These are phyloP conservation scores for Eutrema yunnanense DNA, from an alignment of 345 rosid species.

Conservation along the genomic window DNA sequence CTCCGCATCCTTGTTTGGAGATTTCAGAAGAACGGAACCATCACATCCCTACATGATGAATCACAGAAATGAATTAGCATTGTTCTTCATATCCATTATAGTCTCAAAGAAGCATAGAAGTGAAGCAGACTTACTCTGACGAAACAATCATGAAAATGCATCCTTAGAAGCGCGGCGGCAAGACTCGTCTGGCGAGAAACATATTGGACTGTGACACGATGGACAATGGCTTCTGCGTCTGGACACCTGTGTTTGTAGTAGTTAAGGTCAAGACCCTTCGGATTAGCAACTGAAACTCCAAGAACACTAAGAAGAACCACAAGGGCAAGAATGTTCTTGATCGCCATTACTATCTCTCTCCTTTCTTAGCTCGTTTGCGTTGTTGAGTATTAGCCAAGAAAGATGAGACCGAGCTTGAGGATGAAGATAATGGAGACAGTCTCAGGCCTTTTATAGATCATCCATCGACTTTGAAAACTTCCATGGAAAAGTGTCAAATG, in stretches of 20 bases:
- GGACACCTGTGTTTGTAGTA: constrained; percentile 45
- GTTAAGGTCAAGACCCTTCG: constrained; percentile 18
- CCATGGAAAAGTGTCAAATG: constrained; percentile 14
- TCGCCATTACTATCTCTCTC: constrained; percentile 26
- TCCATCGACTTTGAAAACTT: constrained; percentile 18
- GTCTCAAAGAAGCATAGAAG: neutral
- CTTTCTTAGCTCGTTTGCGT: neutral
- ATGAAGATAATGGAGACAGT: neutral
- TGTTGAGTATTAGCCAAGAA: constrained; percentile 12
- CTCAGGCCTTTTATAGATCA: constrained; percentile 21
- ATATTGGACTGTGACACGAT: constrained; percentile 14
- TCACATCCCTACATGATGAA: constrained; percentile 45
- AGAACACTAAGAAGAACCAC: constrained; percentile 30
- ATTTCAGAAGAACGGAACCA: constrained; percentile 42
- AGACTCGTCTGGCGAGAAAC: constrained; percentile 39
- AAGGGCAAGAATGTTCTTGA: constrained; percentile 31
- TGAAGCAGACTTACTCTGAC: constrained; percentile 33
- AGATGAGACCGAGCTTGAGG: neutral
- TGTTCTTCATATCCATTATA: neutral
- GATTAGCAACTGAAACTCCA: constrained; percentile 11
- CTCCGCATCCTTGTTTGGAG: constrained; percentile 37
- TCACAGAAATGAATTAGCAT: neutral
- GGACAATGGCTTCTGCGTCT: constrained; percentile 26
- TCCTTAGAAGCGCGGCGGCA: constrained; percentile 42
- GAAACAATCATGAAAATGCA: constrained; percentile 57